Evolutionary conservation across 441 rosid species (phyloP), one percentile per base, ranked within the genome.

Genomic region (Erodium trifolium): DNA sequence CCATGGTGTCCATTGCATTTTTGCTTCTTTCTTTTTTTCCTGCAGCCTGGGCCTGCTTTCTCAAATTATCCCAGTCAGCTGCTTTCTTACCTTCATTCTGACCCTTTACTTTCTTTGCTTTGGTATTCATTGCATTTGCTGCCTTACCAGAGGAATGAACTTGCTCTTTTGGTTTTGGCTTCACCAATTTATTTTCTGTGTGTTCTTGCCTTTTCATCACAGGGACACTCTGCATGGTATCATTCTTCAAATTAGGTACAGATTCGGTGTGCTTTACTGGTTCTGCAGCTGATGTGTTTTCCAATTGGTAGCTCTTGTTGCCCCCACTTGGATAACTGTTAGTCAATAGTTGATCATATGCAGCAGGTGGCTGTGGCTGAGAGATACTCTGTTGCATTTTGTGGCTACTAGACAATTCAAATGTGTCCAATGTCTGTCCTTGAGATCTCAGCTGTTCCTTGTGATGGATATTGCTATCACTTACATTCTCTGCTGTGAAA

Each of bases 31-130:
- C 96, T 70, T 76, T 83, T 74, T 5, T 65, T 63, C 80, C 74
- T 67, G 80, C 77, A 67, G 71, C 67, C 67, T 67, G 78, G 66
- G 72, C 97, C 49, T 86, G 77, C 70, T 73, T 84, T 75, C 99
- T 83, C 71, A 95, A 78, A 60, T 69, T 69, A 71, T 95, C 99
- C 99, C 99, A 95, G 75, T 95, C 89, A 76, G 79, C 60, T 76
- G 76, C 76, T 69, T 81, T 79, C 65, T 80, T 88, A 70, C 80
- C 83, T 69, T 78, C 82, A 37, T 59, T 73, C 70, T 70, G 79
- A 72, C 78, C 77, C 69, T 78, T 87, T 69, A 78, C 81, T 76
- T 78, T 82, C 70, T 80, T 87, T 76, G 86, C 82, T 78, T 82
- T 81, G 69, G 74, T 51, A 60, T 75, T 79, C 68, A 73, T 70